Evolutionary conservation across 257 asterid species (phyloP).

Genomic region (Avicennia marina): DNA sequence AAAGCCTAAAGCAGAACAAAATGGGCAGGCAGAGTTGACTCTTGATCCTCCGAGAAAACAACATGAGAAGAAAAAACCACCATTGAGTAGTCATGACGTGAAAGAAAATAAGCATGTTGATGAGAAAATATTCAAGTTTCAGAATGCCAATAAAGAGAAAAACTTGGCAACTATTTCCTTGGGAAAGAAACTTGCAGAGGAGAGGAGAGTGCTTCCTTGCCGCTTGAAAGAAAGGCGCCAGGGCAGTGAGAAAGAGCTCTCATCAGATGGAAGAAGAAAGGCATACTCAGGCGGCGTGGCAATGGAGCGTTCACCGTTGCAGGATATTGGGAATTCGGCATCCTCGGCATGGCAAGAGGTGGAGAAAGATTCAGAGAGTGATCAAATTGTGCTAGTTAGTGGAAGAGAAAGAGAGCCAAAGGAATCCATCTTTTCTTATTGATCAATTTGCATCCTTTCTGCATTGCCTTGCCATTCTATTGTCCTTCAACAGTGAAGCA

Average conservation of each 20-base stretch:
- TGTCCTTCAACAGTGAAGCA: no score
- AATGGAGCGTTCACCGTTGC: slow-evolving; percentile 34
- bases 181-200: slow-evolving; percentile 69
- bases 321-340: slow-evolving; percentile 46
- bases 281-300: slow-evolving; percentile 15
- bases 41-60: slow-evolving; percentile 27
- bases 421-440: no score
- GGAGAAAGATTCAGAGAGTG: no score
- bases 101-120: slow-evolving; percentile 18
- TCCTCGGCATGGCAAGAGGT: slow-evolving; percentile 14
- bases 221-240: slow-evolving; percentile 30
- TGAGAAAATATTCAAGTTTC: slow-evolving; percentile 1
- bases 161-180: slow-evolving; percentile 42
- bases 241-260: slow-evolving; percentile 16
- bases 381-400: no score
- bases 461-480: no score
- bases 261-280: slow-evolving; percentile 25
- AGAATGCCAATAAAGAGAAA: slow-evolving; percentile 9
- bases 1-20: slow-evolving; percentile 17
- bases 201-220: slow-evolving; percentile 41
- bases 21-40: background rate
- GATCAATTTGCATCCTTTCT: no score
- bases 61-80: slow-evolving; percentile 30
- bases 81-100: slow-evolving; percentile 13
- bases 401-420: no score